These are phyloP conservation scores for Clarkia xantiana DNA, from an alignment of 345 rosid species.

Conservation along the genomic window DNA sequence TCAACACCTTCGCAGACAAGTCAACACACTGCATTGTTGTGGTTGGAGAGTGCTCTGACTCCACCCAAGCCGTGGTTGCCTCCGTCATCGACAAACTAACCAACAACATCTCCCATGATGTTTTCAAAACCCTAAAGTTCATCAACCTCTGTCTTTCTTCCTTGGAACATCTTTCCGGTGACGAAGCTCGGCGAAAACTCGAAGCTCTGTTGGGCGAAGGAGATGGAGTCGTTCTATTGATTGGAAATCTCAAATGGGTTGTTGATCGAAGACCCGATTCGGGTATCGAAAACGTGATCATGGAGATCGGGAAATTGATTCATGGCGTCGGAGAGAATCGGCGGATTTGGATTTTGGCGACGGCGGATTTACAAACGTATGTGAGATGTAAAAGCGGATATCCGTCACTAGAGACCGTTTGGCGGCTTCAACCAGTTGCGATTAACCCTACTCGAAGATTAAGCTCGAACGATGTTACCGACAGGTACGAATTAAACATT, in stretches of 20 bases:
- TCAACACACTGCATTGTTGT: conserved; percentile 39
- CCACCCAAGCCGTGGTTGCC: conserved; percentile 37
- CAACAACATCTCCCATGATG: conserved; percentile 23
- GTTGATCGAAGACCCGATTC: conserved; percentile 35
- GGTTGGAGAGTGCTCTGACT: conserved; percentile 57
- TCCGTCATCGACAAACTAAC: conserved; percentile 49
- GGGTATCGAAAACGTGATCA: conserved; percentile 54
- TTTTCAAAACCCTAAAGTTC: conserved; percentile 46
- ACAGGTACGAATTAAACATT: conserved; percentile 34
- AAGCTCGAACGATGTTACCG: conserved; percentile 55
- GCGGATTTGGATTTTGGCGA: conserved; percentile 65
- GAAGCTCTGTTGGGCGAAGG: conserved; percentile 29
- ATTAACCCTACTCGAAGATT: conserved; percentile 65
- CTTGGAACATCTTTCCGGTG: conserved; percentile 33
- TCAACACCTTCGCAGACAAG: conserved; percentile 35
- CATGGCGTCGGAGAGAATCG: conserved; percentile 34
- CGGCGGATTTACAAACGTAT: conserved; percentile 74
- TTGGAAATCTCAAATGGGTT: conserved; percentile 73
- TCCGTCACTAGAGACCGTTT: conserved; percentile 52
- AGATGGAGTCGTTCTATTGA: conserved; percentile 40
- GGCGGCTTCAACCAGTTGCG: conserved; percentile 58
- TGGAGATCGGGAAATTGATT: conserved; percentile 57
- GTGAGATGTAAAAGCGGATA: conserved; percentile 56
- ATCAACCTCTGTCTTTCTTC: conserved; percentile 33
- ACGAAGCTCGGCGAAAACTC: conserved; percentile 42